phyloP scores from a whole-genome alignment of 2,329 filamentous ascomycete genomes.

The Ascochyta viciae-villosae region DNA sequence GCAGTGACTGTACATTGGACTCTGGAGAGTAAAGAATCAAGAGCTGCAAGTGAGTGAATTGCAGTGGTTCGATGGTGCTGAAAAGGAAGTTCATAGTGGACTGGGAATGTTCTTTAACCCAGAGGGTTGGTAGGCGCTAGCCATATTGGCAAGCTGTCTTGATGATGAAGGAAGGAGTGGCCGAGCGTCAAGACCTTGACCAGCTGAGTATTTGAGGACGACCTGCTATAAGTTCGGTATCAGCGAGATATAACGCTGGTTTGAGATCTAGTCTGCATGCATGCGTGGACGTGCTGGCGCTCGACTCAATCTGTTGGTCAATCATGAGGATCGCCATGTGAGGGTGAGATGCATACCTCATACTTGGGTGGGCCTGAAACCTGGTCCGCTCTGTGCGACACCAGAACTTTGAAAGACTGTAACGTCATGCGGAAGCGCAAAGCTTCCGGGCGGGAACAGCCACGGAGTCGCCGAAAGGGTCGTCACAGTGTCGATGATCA shows the following conservation, averaged over 20 bases:
- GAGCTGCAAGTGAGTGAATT: constrained; percentile 5
- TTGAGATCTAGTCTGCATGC: constrained; percentile 16
- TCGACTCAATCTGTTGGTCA: constrained; percentile 4
- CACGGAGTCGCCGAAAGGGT: constrained; percentile 13
- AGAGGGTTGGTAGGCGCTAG: constrained; percentile 13
- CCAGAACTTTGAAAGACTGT: constrained; percentile 4
- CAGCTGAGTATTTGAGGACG: constrained; percentile 14
- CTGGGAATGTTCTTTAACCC: constrained; percentile 27
- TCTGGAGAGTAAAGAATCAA: constrained; percentile 4
- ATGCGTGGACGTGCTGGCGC: constrained; percentile 6
- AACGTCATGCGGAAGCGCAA: constrained; percentile 12
- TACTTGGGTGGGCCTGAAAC: constrained; percentile 8
- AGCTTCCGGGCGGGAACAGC: constrained; percentile 1
- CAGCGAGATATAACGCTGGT: constrained; percentile 14
- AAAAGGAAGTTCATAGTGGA: constrained; percentile 20
- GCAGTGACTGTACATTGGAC: constrained; percentile 10
- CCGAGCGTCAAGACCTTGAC: constrained; percentile 25
- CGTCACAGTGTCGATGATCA: constrained; percentile 6
- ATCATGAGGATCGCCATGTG: constrained; percentile 9
- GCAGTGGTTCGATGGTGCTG: constrained; percentile 15
- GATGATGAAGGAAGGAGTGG: constrained; percentile 22
- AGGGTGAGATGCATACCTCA: constrained; percentile 13
- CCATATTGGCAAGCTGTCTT: constrained; percentile 16
- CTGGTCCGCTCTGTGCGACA: constrained; percentile 11
- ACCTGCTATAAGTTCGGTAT: constrained; percentile 16